Conservation (phyloP, 257 asterid species). For the Forsythia suspensa region DNA sequence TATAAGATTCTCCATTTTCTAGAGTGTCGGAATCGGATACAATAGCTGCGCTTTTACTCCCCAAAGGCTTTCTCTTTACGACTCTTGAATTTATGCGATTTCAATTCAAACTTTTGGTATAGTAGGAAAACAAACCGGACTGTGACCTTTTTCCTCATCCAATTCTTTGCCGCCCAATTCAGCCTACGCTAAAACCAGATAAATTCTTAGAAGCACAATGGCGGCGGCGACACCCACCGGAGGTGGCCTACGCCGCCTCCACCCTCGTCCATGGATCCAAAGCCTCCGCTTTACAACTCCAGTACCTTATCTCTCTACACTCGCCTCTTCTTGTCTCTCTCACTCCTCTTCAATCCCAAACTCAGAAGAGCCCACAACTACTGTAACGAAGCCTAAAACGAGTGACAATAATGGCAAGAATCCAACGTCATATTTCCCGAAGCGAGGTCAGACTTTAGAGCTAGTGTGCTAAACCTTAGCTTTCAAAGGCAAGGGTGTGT, state of each 20-base stretch:
- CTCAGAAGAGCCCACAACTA: conserved; percentile 36
- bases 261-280: conserved; percentile 45
- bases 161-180: conserved; percentile 21
- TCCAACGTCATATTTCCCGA: conserved; percentile 54
- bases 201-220: conserved; percentile 25
- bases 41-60: too few relatives aligned
- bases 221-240: conserved; percentile 40
- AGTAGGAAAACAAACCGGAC: too few relatives aligned
- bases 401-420: conserved; percentile 13
- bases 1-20: too few relatives aligned
- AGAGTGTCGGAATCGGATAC: too few relatives aligned
- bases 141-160: too few relatives aligned
- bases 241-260: conserved; percentile 47
- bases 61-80: too few relatives aligned
- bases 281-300: conserved; percentile 32
- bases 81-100: too few relatives aligned
- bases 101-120: too few relatives aligned
- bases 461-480: conserved; percentile 85
- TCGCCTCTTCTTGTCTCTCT: conserved; percentile 38
- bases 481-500: conserved; percentile 86
- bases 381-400: conserved; percentile 21
- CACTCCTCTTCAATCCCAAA: conserved; percentile 33
- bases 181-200: conserved; percentile 15
- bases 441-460: conserved; percentile 86
- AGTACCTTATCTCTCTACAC: conserved; percentile 30